Percentiles rank a stretch among this genome's conserved stretches.
These are phyloP conservation scores for Botrytis deweyae DNA, from an alignment of 2,329 filamentous ascomycete species.

Conservation along the genomic window DNA sequence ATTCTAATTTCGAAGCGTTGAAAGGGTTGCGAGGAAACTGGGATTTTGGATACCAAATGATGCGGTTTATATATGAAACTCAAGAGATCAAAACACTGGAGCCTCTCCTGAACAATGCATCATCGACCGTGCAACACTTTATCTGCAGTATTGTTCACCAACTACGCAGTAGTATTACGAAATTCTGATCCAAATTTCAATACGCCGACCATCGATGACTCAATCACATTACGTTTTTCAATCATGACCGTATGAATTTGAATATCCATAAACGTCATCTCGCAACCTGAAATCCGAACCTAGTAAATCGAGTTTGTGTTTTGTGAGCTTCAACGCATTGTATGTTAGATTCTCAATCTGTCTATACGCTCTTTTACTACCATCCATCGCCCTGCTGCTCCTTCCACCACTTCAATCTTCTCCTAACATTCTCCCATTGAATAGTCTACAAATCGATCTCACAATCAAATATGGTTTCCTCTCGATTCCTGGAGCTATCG, in stretches of 20 bases:
- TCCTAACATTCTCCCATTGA: fast-evolving
- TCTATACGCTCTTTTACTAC: no score
- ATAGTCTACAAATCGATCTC: background rate
- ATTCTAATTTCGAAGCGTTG: background rate
- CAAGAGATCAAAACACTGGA: background rate
- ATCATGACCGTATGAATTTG: background rate
- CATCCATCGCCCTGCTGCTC: background rate
- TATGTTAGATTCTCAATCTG: background rate
- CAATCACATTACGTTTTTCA: background rate
- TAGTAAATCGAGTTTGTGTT: background rate
- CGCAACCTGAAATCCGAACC: background rate
- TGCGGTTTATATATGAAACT: background rate
- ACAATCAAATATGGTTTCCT: background rate
- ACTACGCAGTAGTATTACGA: background rate
- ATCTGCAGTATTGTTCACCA: background rate
- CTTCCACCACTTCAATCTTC: background rate
- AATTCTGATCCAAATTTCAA: no score
- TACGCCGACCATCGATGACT: background rate
- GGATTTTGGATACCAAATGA: background rate
- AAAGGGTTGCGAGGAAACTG: background rate
- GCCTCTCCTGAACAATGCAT: background rate
- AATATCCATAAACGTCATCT: background rate
- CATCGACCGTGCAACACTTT: background rate
- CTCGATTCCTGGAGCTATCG: background rate
- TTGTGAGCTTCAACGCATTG: background rate